Evolutionary conservation across 1,284 basidiomycete species (phyloP), one percentile per base, ranked within the genome.

Genomic region (Austroboletus olivaceoglutinosus): DNA sequence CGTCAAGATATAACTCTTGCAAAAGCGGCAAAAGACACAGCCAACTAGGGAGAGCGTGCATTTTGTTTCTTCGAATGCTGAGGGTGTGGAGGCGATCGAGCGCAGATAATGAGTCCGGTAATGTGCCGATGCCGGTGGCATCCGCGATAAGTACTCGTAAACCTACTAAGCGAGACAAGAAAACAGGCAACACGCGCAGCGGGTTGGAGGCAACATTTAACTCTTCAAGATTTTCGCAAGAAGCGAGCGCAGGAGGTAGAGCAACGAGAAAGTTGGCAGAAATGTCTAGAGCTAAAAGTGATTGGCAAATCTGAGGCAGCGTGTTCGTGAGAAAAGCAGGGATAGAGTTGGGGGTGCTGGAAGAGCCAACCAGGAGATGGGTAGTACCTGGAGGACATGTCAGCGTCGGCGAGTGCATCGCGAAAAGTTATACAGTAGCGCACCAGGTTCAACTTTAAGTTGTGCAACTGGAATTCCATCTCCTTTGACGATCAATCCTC

Each of bases 181-280:
- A 94, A 25, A 85, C 75, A 10, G 95, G 94, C 25, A 98, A 76
- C 18, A 85, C 84, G 43, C 89, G 83, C 40, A 98, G 76, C 1
- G 90, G 89, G 68, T 99, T 99, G 48, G 83, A 86, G 13, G 92
- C 92, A 47, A 99, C 79, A 67, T 98, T 97, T 48, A 99, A 80
- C 72, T 99, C 97, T 67, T 98, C 94, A 36, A 99, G 82, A 57
- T 76, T 79, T 50, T 77, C 73, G 69, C 95, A 98, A 21, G 82
- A 73, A 21, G 83, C 80, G 39, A 99, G 81, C 15, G 84, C 79
- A 5, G 85, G 83, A 3, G 96, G 94, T 39, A 99, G 73, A 23
- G 85, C 83, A 33, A 81, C 79, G 34, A 99, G 79, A 56, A 88
- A 86, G 69, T 95, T 96, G 58, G 85, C 80, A 23, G 92, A 93